These are phyloP conservation scores for Torulaspora gathmanii DNA, from an alignment of 805 yeast species.

Conservation along the genomic window DNA sequence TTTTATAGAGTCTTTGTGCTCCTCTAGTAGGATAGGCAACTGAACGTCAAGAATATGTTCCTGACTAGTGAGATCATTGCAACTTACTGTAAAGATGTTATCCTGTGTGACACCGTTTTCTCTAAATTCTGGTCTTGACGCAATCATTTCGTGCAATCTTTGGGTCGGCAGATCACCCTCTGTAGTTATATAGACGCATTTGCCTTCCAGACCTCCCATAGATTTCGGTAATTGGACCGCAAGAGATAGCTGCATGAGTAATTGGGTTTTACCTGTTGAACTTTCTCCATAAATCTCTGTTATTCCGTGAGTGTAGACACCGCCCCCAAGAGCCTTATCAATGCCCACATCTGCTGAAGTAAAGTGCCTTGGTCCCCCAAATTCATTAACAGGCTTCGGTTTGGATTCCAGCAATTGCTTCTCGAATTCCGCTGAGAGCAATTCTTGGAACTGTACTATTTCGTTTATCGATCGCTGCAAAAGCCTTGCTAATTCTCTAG, in stretches of 20 bases:
- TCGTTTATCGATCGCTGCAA: slow-evolving; percentile 36
- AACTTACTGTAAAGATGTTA: slow-evolving; percentile 49
- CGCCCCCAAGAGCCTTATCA: slow-evolving; percentile 52
- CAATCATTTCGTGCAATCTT: slow-evolving; percentile 50
- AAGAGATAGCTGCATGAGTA: slow-evolving; percentile 61
- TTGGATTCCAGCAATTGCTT: slow-evolving; percentile 8
- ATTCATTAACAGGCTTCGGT: slow-evolving; percentile 3
- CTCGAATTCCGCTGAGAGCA: slow-evolving; percentile 18
- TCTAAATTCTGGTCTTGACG: slow-evolving; percentile 32
- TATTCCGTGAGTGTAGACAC: slow-evolving; percentile 49
- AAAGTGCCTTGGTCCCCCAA: slow-evolving; percentile 27
- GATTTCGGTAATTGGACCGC: slow-evolving; percentile 49
- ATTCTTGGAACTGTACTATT: slow-evolving; percentile 25
- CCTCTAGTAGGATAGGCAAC: slow-evolving; percentile 52
- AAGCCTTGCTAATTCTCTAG: slow-evolving; percentile 35
- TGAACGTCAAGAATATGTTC: slow-evolving; percentile 69
- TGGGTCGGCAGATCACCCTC: slow-evolving; percentile 68
- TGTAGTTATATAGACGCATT: slow-evolving; percentile 71
- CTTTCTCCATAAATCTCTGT: slow-evolving; percentile 83
- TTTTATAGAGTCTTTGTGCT: slow-evolving; percentile 40
- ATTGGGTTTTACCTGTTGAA: slow-evolving; percentile 82
- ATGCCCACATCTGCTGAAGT: slow-evolving; percentile 51
- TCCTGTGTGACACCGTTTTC: slow-evolving; percentile 38
- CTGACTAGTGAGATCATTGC: slow-evolving; percentile 65
- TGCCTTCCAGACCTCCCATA: slow-evolving; percentile 46